Conservation (phyloP, 2,329 filamentous ascomycete genomes). For the Neodidymelliopsis sp. region DNA sequence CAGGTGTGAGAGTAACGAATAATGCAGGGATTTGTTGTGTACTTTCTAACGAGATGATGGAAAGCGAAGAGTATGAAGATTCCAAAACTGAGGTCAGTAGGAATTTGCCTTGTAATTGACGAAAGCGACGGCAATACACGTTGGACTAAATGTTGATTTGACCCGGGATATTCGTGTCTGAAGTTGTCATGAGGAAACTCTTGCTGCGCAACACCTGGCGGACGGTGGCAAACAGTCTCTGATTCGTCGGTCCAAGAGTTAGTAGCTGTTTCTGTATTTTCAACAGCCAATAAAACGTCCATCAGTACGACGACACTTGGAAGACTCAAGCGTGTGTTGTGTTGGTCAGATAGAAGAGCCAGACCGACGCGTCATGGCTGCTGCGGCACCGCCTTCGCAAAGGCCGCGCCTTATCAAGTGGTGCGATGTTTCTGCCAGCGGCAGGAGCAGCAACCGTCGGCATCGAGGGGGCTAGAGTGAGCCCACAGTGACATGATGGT, state of each 20-base stretch:
- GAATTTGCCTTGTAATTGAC: too few relatives aligned
- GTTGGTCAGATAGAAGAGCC: slow-evolving; percentile 7
- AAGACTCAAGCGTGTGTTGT: slow-evolving; percentile 1
- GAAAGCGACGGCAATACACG: too few relatives aligned
- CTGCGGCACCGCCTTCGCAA: slow-evolving; percentile 11
- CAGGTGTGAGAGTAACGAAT: too few relatives aligned
- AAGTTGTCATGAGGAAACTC: not conserved
- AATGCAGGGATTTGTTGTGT: too few relatives aligned
- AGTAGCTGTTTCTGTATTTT: not conserved
- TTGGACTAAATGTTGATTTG: too few relatives aligned
- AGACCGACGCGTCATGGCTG: slow-evolving; percentile 13
- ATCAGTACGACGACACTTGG: slow-evolving; percentile 6
- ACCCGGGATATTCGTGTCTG: too few relatives aligned
- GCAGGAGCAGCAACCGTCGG: slow-evolving; percentile 7
- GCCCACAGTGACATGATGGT: slow-evolving; percentile 33
- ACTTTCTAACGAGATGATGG: too few relatives aligned
- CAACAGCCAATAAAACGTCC: slow-evolving; percentile 8
- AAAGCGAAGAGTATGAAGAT: too few relatives aligned
- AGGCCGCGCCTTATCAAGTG: slow-evolving; percentile 1
- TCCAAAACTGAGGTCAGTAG: too few relatives aligned
- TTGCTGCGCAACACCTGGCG: not conserved
- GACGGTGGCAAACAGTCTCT: not conserved
- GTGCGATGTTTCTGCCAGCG: slow-evolving; percentile 4
- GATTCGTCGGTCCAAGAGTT: slow-evolving; percentile 1
- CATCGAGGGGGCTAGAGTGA: slow-evolving; percentile 20